Conservation (phyloP, 1,284 basidiomycete genomes). For the Moesziomyces antarcticus region DNA sequence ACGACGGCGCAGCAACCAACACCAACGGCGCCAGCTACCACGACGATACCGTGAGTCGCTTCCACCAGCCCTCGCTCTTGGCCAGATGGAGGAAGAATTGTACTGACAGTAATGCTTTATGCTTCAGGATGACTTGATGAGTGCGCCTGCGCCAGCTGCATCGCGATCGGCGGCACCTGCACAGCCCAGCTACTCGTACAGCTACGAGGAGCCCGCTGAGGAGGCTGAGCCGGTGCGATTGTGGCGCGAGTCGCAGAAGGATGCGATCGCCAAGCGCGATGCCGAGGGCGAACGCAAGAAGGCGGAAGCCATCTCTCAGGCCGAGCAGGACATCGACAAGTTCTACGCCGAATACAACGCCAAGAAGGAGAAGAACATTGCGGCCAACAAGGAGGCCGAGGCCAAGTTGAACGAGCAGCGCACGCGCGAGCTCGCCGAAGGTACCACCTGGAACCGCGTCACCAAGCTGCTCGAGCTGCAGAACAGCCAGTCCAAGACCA, state of each 20-base stretch:
- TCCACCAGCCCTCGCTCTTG: no score
- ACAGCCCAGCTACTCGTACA: constrained; percentile 33
- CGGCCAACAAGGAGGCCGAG: constrained; percentile 95
- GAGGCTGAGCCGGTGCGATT: constrained; percentile 68
- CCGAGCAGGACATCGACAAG: constrained; percentile 91
- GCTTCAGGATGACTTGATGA: constrained; percentile 63
- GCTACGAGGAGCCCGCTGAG: constrained; percentile 45
- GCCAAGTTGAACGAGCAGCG: constrained; percentile 80
- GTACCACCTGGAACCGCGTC: constrained; percentile 96
- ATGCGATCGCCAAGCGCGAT: constrained; percentile 83
- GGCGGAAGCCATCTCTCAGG: constrained; percentile 86
- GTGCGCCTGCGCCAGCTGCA: constrained; percentile 65
- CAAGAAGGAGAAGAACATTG: constrained; percentile 91
- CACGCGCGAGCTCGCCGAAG: constrained; percentile 81
- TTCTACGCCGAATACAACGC: constrained; percentile 94
- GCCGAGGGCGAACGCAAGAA: constrained; percentile 82
- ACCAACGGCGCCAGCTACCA: constrained; percentile 28
- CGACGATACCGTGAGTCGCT: constrained; percentile 29
- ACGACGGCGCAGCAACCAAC: constrained; percentile 63
- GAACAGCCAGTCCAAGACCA: constrained; percentile 94
- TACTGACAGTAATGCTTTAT: not conserved
- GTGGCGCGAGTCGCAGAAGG: constrained; percentile 88
- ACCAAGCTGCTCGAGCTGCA: constrained; percentile 86
- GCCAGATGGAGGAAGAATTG: no score
- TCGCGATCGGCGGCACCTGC: constrained; percentile 10